These are phyloP conservation scores for Cercophora sp. DNA, from an alignment of 495 filamentous ascomycete species.

Conservation along the genomic window DNA sequence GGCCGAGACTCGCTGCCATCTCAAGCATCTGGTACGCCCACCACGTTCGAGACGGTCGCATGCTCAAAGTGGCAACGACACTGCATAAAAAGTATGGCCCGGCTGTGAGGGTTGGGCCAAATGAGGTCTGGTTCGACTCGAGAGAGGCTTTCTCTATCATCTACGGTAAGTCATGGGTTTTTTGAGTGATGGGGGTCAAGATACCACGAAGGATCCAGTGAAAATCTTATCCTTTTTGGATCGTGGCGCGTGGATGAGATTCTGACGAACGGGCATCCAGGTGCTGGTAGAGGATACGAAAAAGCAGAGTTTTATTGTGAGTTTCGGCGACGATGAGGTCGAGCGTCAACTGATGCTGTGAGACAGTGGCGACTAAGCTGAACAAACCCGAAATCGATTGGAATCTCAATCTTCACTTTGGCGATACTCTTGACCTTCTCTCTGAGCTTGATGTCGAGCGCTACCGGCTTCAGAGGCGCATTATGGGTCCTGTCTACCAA, in stretches of 20 bases:
- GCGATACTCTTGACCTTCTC: conserved; percentile 35
- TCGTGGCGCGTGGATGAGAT: too few species aligned
- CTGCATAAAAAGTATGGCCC: conserved; percentile 51
- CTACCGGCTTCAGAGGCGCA: conserved; percentile 37
- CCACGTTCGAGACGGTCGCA: conserved; percentile 28
- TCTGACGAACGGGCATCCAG: conserved; percentile 16
- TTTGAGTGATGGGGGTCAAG: too few species aligned
- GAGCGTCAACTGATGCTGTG: not conserved
- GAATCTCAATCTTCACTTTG: conserved; percentile 16
- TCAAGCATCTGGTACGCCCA: conserved; percentile 38
- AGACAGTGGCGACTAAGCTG: conserved; percentile 28
- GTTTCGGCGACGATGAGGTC: not conserved
- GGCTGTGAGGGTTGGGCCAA: conserved; percentile 55
- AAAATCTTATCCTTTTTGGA: too few species aligned
- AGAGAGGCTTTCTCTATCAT: conserved; percentile 36
- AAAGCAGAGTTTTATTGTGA: conserved; percentile 39
- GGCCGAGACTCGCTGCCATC: conserved; percentile 32
- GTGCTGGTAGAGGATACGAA: conserved; percentile 25
- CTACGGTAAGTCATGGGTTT: conserved; percentile 31
- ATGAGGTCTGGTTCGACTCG: conserved; percentile 49
- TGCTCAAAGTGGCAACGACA: conserved; percentile 24
- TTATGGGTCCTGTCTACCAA: conserved; percentile 36
- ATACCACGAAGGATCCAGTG: too few species aligned
- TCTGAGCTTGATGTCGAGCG: conserved; percentile 34
- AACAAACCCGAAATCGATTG: conserved; percentile 22